Percentiles rank a stretch among this genome's conserved stretches.
Evolutionary conservation across 306 rosid genomes (phyloP).

Genomic region (Malus fusca): DNA sequence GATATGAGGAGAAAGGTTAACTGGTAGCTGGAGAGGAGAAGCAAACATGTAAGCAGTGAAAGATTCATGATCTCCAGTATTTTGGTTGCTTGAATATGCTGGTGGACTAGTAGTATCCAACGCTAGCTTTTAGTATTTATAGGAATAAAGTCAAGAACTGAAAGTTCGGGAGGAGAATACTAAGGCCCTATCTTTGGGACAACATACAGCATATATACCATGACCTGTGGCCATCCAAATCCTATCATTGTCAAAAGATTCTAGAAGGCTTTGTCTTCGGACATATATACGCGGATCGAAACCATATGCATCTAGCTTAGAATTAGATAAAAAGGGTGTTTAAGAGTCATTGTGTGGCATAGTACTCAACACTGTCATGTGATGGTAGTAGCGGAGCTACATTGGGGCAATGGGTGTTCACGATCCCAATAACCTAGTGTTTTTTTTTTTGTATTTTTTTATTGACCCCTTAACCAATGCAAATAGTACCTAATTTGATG

Average conservation of each 20-base stretch:
- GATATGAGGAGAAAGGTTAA: constrained; percentile 9
- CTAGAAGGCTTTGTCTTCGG: background rate
- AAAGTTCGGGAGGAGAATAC: background rate
- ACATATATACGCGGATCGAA: no score
- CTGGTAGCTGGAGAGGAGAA: constrained; percentile 1
- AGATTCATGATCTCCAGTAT: background rate
- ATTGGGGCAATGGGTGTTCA: no score
- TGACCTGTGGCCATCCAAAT: background rate
- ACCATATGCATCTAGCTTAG: no score
- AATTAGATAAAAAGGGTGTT: no score
- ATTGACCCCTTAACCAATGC: no score
- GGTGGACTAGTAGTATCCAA: background rate
- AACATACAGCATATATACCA: background rate
- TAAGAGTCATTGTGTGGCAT: no score
- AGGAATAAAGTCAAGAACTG: background rate
- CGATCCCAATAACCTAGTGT: no score
- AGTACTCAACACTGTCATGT: no score
- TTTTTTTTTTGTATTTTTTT: no score
- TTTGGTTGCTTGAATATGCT: background rate
- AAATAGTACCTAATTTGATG: no score
- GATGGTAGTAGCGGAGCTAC: no score
- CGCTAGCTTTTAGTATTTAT: background rate
- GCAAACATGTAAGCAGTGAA: background rate
- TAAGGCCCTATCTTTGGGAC: background rate
- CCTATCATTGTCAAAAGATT: background rate